Percentiles rank a stretch among this genome's conserved stretches.
phyloP scores from a whole-genome alignment of 345 rosid species.

The Citrus australasica region DNA sequence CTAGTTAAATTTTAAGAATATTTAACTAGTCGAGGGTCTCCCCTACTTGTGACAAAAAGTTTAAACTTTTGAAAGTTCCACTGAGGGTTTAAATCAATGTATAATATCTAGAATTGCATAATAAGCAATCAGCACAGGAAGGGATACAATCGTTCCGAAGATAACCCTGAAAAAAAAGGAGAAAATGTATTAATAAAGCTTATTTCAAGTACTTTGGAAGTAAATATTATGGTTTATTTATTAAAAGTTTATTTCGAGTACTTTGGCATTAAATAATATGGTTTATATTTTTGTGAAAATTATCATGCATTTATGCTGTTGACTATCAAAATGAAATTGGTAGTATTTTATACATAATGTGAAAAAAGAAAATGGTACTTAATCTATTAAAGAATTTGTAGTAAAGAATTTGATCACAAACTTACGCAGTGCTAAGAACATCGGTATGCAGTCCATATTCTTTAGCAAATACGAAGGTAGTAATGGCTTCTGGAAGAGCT shows the following conservation, averaged over 20 bases:
- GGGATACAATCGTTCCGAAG: slow-evolving; percentile 65
- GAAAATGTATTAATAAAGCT: neutral
- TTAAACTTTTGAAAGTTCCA: too few species aligned
- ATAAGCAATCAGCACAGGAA: slow-evolving; percentile 64
- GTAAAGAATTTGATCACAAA: neutral
- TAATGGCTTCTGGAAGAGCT: slow-evolving; percentile 75
- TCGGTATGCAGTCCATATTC: slow-evolving; percentile 77
- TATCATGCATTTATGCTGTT: neutral
- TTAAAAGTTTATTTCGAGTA: too few species aligned
- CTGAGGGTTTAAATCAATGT: slow-evolving; percentile 1
- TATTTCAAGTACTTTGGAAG: neutral
- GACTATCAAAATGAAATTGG: too few species aligned
- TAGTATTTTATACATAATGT: too few species aligned
- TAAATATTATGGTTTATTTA: too few species aligned
- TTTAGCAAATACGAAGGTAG: slow-evolving; percentile 69
- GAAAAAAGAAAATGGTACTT: too few species aligned
- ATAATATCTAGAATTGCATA: slow-evolving; percentile 48
- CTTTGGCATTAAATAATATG: too few species aligned
- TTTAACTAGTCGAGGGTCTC: too few species aligned
- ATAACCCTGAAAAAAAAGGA: slow-evolving; percentile 50
- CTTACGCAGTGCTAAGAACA: slow-evolving; percentile 88
- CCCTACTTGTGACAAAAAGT: too few species aligned
- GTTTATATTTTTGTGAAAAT: neutral
- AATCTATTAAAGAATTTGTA: neutral
- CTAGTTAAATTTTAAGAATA: too few species aligned